Evolutionary conservation across 345 rosid genomes (phyloP).

Genomic region (Populus tremula): DNA sequence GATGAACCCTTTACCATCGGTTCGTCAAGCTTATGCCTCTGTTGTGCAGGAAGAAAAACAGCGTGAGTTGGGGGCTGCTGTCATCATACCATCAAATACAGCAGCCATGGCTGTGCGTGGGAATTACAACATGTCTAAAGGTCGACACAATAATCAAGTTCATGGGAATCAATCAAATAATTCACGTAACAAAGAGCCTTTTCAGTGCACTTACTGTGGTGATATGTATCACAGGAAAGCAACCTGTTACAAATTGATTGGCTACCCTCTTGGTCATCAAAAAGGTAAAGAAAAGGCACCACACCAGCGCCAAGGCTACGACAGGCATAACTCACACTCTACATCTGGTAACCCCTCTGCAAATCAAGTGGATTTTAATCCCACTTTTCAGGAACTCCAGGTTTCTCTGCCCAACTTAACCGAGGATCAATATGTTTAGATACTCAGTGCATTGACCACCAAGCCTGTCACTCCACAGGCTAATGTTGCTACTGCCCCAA

Average conservation of each 20-base stretch:
- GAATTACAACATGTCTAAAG: too few relatives aligned
- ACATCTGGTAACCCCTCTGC: too few relatives aligned
- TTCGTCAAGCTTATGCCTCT: background rate
- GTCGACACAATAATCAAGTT: too few relatives aligned
- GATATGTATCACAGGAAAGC: background rate
- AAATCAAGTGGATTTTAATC: background rate
- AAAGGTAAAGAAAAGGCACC: background rate
- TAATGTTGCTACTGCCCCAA: background rate
- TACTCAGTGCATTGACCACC: background rate
- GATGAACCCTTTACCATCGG: too few relatives aligned
- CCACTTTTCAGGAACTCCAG: background rate
- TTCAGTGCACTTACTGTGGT: too few relatives aligned
- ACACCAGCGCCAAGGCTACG: too few relatives aligned
- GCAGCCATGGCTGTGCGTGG: background rate
- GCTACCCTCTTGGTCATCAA: background rate
- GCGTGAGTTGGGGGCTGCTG: too few relatives aligned
- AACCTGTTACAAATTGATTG: background rate
- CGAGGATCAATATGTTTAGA: background rate
- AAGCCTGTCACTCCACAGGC: background rate
- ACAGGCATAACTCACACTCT: background rate
- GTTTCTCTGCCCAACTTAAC: background rate
- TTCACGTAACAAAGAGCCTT: background rate
- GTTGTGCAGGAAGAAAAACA: background rate
- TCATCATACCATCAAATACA: background rate
- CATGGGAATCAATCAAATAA: background rate